Base-by-base conservation (phyloP, 306 rosid genomes). In the Coriaria nepalensis region DNA sequence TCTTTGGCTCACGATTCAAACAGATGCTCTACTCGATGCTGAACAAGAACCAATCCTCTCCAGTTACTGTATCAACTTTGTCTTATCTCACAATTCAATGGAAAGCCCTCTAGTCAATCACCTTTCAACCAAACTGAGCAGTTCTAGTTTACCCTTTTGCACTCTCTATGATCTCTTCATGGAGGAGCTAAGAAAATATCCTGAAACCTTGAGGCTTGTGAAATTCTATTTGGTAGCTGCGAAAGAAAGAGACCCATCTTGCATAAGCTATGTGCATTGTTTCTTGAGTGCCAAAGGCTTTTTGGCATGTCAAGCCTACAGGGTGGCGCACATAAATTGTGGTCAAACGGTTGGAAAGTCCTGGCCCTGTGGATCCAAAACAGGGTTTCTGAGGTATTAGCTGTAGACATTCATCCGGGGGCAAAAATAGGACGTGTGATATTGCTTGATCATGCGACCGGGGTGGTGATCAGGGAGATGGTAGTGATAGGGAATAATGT, bases 401-500 rank as follows among this genome's bases (percentile, higher is more conserved):
- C 79, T 0, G 92, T 90, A 9, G 97, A 90, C 54, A 81, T 90
- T 10, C 97, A 90, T 60, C 95, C 97, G 0, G 97, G 92, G 4
- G 97, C 97, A 0, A 77, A 53, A 40, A 63, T 84, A 37, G 95
- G 97, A 7, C 65, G 72, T 6, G 95, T 94, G 43, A 60, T 84
- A 4, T 66, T 90, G 66, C 68, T 90, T 2, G 97, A 90, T 50
- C 97, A 90, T 29, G 95, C 97, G 4, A 84, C 95, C 7, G 97
- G 97, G 5, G 56, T 90, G 0, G 95, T 90, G 43, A 84, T 90
- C 2, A 95, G 97, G 2, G 97, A 84, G 57, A 90, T 95, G 2
- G 97, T 93, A 15, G 85, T 82, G 69, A 82, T 90, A 37, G 98
- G 98, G 4, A 76, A 77, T 51, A 48, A 85, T 61, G 98, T 90